Percentiles rank a stretch among this genome's conserved stretches.
Conservation (phyloP, 306 rosid species). For the Amphicarpaea edgeworthii region DNA sequence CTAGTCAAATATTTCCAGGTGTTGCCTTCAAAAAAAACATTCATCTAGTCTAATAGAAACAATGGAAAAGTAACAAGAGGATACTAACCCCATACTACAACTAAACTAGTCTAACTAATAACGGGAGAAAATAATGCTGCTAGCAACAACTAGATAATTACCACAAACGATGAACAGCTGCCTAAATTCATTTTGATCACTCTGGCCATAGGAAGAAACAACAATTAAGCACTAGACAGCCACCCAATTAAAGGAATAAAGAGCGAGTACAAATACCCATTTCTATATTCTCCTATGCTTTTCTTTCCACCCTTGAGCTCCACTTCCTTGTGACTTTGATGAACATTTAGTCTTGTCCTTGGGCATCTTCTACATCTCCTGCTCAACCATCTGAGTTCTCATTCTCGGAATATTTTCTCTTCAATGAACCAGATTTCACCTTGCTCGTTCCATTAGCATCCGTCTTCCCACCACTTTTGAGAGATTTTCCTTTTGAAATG, state of each 20-base stretch:
- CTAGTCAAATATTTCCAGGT: slow-evolving; percentile 49
- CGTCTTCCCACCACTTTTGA: slow-evolving; percentile 63
- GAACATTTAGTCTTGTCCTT: slow-evolving; percentile 60
- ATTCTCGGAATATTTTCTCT: slow-evolving; percentile 52
- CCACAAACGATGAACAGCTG: slow-evolving; percentile 48
- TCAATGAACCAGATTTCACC: slow-evolving; percentile 62
- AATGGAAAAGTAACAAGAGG: slow-evolving; percentile 31
- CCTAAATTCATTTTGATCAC: slow-evolving; percentile 45
- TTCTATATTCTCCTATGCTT: slow-evolving; percentile 63
- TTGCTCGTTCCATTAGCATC: slow-evolving; percentile 54
- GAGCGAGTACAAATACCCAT: slow-evolving; percentile 33
- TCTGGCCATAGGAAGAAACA: slow-evolving; percentile 35
- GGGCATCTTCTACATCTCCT: slow-evolving; percentile 44
- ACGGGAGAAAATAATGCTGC: slow-evolving; percentile 50
- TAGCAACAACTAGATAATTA: slow-evolving; percentile 55
- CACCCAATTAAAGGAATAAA: slow-evolving; percentile 36
- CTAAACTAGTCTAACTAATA: slow-evolving; percentile 52
- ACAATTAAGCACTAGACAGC: slow-evolving; percentile 37
- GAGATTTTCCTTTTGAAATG: slow-evolving; percentile 60
- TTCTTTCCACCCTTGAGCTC: slow-evolving; percentile 75
- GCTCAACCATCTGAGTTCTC: slow-evolving; percentile 52
- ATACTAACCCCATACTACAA: slow-evolving; percentile 45
- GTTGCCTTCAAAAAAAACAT: slow-evolving; percentile 50
- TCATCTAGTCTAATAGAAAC: slow-evolving; percentile 52
- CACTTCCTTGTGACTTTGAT: slow-evolving; percentile 61